Evolutionary conservation across 768 basidiomycete species (phyloP), one percentile per base, ranked within the genome.

Genomic region (Collybia sordida): DNA sequence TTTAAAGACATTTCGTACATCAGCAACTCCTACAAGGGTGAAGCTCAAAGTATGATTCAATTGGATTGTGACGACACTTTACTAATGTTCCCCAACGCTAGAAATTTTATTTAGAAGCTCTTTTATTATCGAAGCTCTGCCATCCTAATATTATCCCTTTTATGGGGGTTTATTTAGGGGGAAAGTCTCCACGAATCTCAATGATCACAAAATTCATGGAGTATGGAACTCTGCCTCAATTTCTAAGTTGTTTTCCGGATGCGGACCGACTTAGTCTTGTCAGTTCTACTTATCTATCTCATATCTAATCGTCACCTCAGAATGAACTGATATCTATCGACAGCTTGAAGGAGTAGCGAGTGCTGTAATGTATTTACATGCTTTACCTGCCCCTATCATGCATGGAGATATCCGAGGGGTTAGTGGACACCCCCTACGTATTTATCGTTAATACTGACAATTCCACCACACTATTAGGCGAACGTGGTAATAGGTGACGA

Each of bases 371-470:
- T 47, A 57, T 24, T 23, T 59, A 12, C 58, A 59, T 39, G 43
- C 22, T 25, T 42, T 53, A 14, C 22, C 49, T 1, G 18, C 7
- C 11, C 55, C 58, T 3, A 37, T 57, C 19, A 19, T 57, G 14
- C 58, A 59, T 31, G 58, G 56, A 12, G 58, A 59, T 24, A 28
- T 59, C 7, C 53, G 53, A 31, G 58, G 52, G 19, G 58, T 53
- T 49, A 45, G 53, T 46, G 3, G 1, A 9, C 9, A 7, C n/a
- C 42, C n/a, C 34, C n/a, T 11, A 19, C 22, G 18, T n/a, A 3
- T 8, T n/a, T 34, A 14, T 18, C 3, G 37, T 23, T 12, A 12
- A 5, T 9, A 8, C n/a, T 36, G 9, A 31, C 19, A 7, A 34
- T 52, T 18, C 12, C 19, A 21, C 14, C 15, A 5, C n/a, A 3